phyloP scores from a whole-genome alignment of 2,329 filamentous ascomycete species.

The Fusarium tuaranense region DNA sequence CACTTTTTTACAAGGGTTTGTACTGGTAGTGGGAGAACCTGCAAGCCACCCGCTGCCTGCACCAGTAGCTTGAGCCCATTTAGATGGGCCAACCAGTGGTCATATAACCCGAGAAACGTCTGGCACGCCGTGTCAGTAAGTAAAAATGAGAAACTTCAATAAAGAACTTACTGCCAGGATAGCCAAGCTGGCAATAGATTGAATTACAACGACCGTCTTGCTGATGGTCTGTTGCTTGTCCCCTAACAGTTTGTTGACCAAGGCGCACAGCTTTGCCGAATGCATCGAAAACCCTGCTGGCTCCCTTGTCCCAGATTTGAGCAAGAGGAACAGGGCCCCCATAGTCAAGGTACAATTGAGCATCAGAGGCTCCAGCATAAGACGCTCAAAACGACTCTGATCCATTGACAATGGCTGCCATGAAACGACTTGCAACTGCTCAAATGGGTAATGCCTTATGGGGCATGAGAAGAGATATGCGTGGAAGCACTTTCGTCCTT shows the following conservation, averaged over 20 bases:
- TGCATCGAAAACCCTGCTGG: conserved; percentile 8
- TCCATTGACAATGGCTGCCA: conserved; percentile 7
- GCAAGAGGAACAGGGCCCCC: conserved; percentile 6
- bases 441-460: conserved; percentile 8
- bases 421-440: conserved; percentile 4
- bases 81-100: conserved; percentile 10
- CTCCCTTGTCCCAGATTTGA: not conserved
- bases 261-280: conserved; percentile 1
- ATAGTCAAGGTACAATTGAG: conserved; percentile 8
- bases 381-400: conserved; percentile 2
- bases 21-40: not conserved
- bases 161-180: conserved; percentile 1
- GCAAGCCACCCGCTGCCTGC: not conserved
- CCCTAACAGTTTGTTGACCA: conserved; percentile 44
- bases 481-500: conserved; percentile 10
- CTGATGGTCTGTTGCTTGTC: not conserved
- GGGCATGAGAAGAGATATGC: conserved; percentile 10
- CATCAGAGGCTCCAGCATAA: not conserved
- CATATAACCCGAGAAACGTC: not conserved
- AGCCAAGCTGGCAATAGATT: conserved; percentile 11
- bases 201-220: not conserved
- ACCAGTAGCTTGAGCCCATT: conserved; percentile 3
- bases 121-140: not conserved
- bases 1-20: conserved; percentile 3
- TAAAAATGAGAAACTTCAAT: rapidly evolving